These are phyloP conservation scores for Glonium stellatum DNA, from an alignment of 495 filamentous ascomycete species.

Conservation along the genomic window DNA sequence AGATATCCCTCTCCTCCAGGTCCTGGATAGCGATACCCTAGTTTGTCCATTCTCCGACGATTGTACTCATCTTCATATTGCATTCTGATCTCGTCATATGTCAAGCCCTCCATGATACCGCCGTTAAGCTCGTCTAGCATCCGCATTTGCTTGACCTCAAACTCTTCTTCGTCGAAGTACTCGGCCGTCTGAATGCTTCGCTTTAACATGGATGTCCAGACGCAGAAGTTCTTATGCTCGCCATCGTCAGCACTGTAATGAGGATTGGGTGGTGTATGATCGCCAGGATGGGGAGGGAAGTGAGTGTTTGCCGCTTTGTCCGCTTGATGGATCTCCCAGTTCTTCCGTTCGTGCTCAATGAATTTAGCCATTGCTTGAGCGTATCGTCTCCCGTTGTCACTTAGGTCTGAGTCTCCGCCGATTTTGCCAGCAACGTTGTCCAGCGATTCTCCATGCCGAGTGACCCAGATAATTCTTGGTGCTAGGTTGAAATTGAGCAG, in stretches of 20 bases:
- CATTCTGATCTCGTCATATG: conserved; percentile 78
- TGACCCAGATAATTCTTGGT: conserved; percentile 95
- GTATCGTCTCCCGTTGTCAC: conserved; percentile 64
- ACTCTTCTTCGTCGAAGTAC: conserved; percentile 93
- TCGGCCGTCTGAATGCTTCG: conserved; percentile 77
- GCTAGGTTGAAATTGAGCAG: conserved; percentile 93
- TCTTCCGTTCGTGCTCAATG: conserved; percentile 62
- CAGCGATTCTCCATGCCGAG: conserved; percentile 76
- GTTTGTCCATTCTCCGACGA: conserved; percentile 69
- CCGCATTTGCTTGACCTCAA: conserved; percentile 93
- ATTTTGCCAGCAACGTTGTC: conserved; percentile 77
- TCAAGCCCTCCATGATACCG: conserved; percentile 86
- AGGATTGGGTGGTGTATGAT: conserved; percentile 90
- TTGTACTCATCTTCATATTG: conserved; percentile 70
- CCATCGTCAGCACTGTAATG: conserved; percentile 52
- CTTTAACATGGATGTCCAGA: conserved; percentile 96
- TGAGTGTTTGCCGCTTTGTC: conserved; percentile 60
- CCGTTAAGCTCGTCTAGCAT: conserved; percentile 97
- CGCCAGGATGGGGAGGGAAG: conserved; percentile 78
- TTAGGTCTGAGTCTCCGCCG: conserved; percentile 78
- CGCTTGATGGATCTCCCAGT: conserved; percentile 72
- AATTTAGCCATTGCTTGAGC: conserved; percentile 67
- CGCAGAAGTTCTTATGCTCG: conserved; percentile 81
- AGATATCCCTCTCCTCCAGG: conserved; percentile 94
- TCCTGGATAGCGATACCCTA: conserved; percentile 89